Percentiles rank a stretch among this genome's conserved stretches.
These are phyloP conservation scores for Phytopythium boreale DNA, from an alignment of 352 stramenopile species.

Conservation along the genomic window DNA sequence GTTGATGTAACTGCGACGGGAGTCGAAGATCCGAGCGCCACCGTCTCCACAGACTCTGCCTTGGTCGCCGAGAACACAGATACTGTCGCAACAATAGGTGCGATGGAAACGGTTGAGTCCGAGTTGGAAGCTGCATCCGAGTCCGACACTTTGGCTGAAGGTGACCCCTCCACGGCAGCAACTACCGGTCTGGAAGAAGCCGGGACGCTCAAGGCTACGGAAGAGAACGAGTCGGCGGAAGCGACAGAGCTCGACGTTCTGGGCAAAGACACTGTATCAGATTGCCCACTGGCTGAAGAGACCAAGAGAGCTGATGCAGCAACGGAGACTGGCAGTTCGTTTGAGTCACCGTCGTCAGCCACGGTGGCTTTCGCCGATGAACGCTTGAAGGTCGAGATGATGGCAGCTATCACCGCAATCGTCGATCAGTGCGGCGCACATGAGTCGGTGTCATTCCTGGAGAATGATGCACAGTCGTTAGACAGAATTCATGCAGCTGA, in stretches of 20 bases:
- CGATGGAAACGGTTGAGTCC: neutral
- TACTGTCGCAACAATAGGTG: neutral
- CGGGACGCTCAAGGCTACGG: neutral
- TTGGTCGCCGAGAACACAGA: neutral
- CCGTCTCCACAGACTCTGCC: neutral
- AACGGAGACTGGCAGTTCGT: neutral
- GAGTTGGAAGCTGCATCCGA: neutral
- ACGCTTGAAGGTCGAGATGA: neutral
- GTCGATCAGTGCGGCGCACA: neutral
- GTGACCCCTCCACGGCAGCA: neutral
- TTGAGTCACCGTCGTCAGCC: neutral
- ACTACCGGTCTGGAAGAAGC: neutral
- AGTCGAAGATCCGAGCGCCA: neutral
- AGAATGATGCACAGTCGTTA: neutral
- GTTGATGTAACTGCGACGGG: neutral
- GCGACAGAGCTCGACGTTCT: neutral
- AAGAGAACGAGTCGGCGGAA: neutral
- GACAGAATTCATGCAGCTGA: neutral
- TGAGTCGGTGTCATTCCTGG: neutral
- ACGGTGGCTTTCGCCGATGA: neutral
- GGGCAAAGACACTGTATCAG: neutral
- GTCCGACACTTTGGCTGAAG: neutral
- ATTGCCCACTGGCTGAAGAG: neutral
- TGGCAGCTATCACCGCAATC: neutral
- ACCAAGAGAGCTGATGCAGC: too few species aligned